Conservation (phyloP, 345 rosid genomes). For the Eucalyptus marginata region DNA sequence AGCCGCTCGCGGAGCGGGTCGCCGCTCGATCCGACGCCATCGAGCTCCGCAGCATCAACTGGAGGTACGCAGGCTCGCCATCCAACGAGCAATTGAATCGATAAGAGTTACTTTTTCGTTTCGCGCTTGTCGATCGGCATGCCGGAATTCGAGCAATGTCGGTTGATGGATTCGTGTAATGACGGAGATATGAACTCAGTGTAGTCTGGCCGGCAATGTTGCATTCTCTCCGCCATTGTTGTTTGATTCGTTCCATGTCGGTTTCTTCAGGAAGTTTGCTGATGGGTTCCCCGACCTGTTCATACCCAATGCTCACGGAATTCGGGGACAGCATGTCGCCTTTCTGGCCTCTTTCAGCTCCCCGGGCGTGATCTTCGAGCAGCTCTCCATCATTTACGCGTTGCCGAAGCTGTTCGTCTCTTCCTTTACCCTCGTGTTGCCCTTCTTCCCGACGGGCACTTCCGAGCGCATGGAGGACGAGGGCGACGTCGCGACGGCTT, state of each 20-base stretch:
- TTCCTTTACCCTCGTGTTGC: slow-evolving; percentile 88
- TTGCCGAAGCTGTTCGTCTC: slow-evolving; percentile 86
- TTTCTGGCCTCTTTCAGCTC: slow-evolving; percentile 93
- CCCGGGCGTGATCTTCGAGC: slow-evolving; percentile 86
- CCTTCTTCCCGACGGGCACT: slow-evolving; percentile 95
- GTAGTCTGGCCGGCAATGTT: neutral
- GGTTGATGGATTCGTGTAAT: neutral
- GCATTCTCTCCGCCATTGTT: neutral
- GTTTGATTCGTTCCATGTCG: neutral
- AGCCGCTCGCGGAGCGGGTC: slow-evolving; percentile 69
- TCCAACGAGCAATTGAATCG: neutral
- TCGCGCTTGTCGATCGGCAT: neutral
- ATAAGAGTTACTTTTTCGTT: neutral
- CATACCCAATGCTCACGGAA: slow-evolving; percentile 90
- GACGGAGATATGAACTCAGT: neutral
- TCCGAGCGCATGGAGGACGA: slow-evolving; percentile 99
- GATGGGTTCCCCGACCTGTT: slow-evolving; percentile 95
- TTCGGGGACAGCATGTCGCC: slow-evolving; percentile 87
- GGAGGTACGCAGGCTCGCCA: slow-evolving; percentile 41
- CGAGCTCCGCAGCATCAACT: slow-evolving; percentile 71
- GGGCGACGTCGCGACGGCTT: slow-evolving; percentile 95
- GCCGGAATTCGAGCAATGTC: neutral
- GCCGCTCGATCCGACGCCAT: slow-evolving; percentile 67
- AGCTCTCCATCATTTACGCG: slow-evolving; percentile 83
- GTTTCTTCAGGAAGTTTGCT: slow-evolving; percentile 53